Evolutionary conservation across 192 early-diverging fungal species (phyloP), one percentile per base, ranked within the genome.

Genomic region (Podila clonocystis): DNA sequence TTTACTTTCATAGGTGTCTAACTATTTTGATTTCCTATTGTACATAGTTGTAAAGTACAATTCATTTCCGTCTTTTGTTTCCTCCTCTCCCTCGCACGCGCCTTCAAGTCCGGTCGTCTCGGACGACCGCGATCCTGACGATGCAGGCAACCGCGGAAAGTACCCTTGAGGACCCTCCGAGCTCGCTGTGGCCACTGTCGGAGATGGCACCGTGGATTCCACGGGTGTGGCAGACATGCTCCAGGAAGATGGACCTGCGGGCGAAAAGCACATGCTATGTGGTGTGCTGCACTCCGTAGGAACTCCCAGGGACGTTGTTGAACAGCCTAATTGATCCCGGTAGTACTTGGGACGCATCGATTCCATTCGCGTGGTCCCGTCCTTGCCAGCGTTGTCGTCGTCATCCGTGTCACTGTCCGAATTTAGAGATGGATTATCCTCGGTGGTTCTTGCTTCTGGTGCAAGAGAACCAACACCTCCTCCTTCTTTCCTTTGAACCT

Each of bases 91-190:
- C 49, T 67, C 65, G 0, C 34, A 20, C 3, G 19, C 1, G 28
- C 33, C 45, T 29, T 72, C 62, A 2, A 72, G 13, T 15, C 55
- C 63, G 1, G 63, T 65, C 8, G 24, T 61, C 31, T 73, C 72
- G 4, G 72, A 73, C 0, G 72, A 61, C 9, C 64, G 57, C 22
- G 72, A 73, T 0, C 64, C 64, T 5, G 41, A 65, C 15, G 45
- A 33, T 1, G n/a, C 28, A 28, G 30, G 4, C 9, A 30, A n/a
- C 20, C 26, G 19, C 20, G 26, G 52, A 55, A 55, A 55, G 8
- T 22, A 20, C 8, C 24, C n/a, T 26, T 55, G 52, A 0, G 20
- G 52, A 55, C 24, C 20, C 20, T 55, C n/a, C 8, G 22, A 24
- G 24, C n/a, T 55, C 20, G 52, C n/a, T 17, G 52, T 7, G 20